Percentiles rank a stretch among this genome's conserved stretches.
Evolutionary conservation across 768 basidiomycete genomes (phyloP).

Genomic region (Russula ochroleuca): DNA sequence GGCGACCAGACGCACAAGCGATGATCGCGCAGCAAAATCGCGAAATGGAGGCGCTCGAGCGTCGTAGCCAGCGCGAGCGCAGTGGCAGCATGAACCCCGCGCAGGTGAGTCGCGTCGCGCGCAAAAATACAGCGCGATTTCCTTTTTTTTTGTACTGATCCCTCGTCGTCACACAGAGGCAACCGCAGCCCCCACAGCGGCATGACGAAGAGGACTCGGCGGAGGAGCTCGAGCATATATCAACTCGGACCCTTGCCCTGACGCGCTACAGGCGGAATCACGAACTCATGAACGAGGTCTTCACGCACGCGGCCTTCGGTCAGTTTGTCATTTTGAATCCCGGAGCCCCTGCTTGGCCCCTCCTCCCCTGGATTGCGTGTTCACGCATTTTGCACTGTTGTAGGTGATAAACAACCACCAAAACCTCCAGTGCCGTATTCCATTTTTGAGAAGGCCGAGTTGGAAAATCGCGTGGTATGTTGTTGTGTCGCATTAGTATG

Average conservation of each 20-base stretch:
- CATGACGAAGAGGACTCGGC: constrained; percentile 28
- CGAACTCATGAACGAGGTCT: constrained; percentile 81
- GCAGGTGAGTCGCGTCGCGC: constrained; percentile 6
- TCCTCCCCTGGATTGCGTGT: not conserved
- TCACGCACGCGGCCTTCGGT: constrained; percentile 68
- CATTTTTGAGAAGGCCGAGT: constrained; percentile 53
- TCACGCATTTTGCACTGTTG: not conserved
- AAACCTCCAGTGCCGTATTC: constrained; percentile 48
- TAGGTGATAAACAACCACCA: constrained; percentile 45
- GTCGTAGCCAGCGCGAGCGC: constrained; percentile 40
- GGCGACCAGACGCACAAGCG: constrained; percentile 44
- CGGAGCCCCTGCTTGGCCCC: not conserved
- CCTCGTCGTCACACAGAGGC: not conserved
- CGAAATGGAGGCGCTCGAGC: constrained; percentile 68
- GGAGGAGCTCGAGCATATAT: constrained; percentile 67
- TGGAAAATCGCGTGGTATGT: constrained; percentile 49
- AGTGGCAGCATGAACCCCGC: constrained; percentile 34
- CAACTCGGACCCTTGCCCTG: constrained; percentile 65
- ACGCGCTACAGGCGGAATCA: constrained; percentile 76
- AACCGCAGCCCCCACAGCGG: constrained; percentile 23
- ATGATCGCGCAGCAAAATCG: constrained; percentile 70
- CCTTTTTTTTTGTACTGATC: not conserved
- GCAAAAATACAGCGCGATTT: not conserved
- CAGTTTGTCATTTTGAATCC: constrained; percentile 4
- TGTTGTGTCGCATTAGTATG: not conserved